Evolutionary conservation across 2,329 filamentous ascomycete genomes (phyloP).

Genomic region (Penicillium hesseltinei): DNA sequence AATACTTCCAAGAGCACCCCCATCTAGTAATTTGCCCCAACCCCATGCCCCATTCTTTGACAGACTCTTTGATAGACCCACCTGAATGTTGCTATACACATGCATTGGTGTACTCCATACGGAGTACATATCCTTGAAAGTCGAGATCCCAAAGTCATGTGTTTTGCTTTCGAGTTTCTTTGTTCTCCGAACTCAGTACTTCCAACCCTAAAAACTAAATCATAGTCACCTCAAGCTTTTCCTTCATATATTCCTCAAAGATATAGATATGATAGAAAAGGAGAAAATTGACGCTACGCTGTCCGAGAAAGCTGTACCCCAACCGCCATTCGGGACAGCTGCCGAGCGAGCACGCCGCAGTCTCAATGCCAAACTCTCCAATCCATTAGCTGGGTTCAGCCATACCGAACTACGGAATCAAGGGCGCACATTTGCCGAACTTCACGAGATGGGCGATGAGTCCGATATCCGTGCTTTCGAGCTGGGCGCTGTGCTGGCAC

Average conservation of each 20-base stretch:
- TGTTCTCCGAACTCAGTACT: neutral
- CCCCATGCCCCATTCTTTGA: neutral
- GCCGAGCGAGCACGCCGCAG: slow-evolving; percentile 43
- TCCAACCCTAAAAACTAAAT: neutral
- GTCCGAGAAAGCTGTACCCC: slow-evolving; percentile 22
- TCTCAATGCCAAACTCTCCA: slow-evolving; percentile 52
- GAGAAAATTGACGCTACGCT: neutral
- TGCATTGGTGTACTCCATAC: neutral
- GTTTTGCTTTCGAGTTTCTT: slow-evolving; percentile 1
- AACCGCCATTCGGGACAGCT: slow-evolving; percentile 30
- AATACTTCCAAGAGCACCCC: neutral
- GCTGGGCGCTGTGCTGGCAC: slow-evolving; percentile 59
- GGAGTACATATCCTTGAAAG: neutral
- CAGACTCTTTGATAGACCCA: neutral
- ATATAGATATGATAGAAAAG: neutral
- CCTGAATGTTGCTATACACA: neutral
- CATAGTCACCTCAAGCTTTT: neutral
- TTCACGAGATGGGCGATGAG: slow-evolving; percentile 55
- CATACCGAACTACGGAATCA: slow-evolving; percentile 53
- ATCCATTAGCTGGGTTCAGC: slow-evolving; percentile 51
- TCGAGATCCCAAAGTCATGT: neutral
- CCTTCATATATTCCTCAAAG: neutral
- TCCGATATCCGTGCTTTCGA: slow-evolving; percentile 60
- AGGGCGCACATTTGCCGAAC: slow-evolving; percentile 58
- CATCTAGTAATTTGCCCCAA: neutral